Evolutionary conservation across 2,329 filamentous ascomycete species (phyloP).

Genomic region (Tolypocladium pustulatum): DNA sequence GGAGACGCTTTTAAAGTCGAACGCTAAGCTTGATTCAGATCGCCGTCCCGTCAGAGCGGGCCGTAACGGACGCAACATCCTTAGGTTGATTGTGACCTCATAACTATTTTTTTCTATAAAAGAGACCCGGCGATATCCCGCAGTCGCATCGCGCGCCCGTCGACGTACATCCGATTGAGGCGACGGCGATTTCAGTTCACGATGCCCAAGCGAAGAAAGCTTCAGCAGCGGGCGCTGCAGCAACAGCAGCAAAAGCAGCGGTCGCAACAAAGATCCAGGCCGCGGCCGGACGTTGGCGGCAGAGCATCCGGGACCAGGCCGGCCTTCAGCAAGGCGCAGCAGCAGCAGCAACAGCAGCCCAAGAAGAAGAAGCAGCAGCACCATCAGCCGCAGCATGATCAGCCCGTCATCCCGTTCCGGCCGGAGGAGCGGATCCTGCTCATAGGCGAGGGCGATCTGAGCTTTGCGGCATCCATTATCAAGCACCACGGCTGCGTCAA

Average conservation of each 20-base stretch:
- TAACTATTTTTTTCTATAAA: not conserved
- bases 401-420: constrained; percentile 56
- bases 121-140: not conserved
- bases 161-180: not conserved
- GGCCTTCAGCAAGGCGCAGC: constrained; percentile 1
- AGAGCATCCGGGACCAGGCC: constrained; percentile 3
- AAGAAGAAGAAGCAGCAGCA: constrained; percentile 9
- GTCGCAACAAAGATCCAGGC: constrained; percentile 2
- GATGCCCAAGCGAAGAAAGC: constrained; percentile 10
- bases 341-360: not conserved
- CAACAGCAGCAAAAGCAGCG: constrained; percentile 3
- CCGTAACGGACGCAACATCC: not conserved
- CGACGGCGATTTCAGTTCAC: not conserved
- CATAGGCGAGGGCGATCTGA: constrained; percentile 72
- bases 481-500: constrained; percentile 54
- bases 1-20: not conserved
- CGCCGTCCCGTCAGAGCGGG: not conserved
- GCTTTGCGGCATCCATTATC: constrained; percentile 60
- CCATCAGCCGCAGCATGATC: constrained; percentile 14
- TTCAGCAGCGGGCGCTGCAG: constrained; percentile 2
- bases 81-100: not conserved
- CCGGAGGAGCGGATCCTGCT: constrained; percentile 60
- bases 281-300: constrained; percentile 7
- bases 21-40: not conserved
- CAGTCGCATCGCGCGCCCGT: not conserved